phyloP scores from a whole-genome alignment of 1,139 yeast species.

The Kazachstania sp. region DNA sequence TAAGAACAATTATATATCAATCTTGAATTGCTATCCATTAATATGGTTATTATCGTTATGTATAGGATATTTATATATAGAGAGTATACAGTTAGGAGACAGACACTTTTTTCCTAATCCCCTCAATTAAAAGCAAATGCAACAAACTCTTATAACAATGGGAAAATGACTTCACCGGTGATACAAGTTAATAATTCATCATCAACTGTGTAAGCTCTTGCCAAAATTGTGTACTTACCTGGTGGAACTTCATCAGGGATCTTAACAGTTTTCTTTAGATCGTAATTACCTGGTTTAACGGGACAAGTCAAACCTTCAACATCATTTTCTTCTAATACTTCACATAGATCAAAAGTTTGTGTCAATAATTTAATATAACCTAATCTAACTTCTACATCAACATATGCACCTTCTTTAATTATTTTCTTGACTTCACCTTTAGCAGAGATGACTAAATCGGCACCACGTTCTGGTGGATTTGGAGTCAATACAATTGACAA shows the following conservation, averaged over 20 bases:
- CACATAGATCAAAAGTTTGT: slow-evolving; percentile 86
- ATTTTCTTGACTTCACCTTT: slow-evolving; percentile 49
- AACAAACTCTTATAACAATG: slow-evolving; percentile 12
- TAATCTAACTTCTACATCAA: slow-evolving; percentile 84
- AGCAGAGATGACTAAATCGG: slow-evolving; percentile 70
- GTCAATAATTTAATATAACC: slow-evolving; percentile 83
- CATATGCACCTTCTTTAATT: slow-evolving; percentile 79
- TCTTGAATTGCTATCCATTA: no score
- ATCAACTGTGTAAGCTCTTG: slow-evolving; percentile 75
- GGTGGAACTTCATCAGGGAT: slow-evolving; percentile 95
- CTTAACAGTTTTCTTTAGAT: slow-evolving; percentile 60
- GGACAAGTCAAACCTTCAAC: slow-evolving; percentile 59
- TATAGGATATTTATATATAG: no score
- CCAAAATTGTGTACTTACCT: slow-evolving; percentile 76
- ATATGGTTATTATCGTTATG: no score
- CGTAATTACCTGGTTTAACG: slow-evolving; percentile 56
- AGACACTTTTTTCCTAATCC: no score
- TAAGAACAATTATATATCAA: no score
- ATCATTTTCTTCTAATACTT: slow-evolving; percentile 74
- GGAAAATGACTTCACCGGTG: slow-evolving; percentile 67
- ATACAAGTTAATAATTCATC: slow-evolving; percentile 79
- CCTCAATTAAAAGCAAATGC: no score
- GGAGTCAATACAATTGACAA: slow-evolving; percentile 58
- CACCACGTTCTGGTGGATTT: slow-evolving; percentile 81
- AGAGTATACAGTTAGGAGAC: no score